Evolutionary conservation across 352 stramenopile species (phyloP).

Genomic region (Pythium periplocum): DNA sequence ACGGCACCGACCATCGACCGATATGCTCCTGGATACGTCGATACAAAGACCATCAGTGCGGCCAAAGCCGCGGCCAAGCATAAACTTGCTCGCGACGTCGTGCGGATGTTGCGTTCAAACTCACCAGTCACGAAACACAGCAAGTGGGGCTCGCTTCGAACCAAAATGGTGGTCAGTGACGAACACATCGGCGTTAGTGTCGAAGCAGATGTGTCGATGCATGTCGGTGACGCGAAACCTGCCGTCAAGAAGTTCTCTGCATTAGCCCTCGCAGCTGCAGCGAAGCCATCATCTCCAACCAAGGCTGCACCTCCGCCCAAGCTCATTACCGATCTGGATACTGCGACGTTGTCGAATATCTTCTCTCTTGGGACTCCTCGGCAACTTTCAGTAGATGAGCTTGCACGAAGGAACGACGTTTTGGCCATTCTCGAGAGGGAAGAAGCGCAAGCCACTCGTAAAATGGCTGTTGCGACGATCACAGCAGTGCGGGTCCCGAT

Average conservation of each 20-base stretch:
- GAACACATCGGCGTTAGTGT: slow-evolving; percentile 2
- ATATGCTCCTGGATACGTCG: slow-evolving; percentile 1
- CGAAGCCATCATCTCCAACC: no score
- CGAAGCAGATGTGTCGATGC: slow-evolving; percentile 2
- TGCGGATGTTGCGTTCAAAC: neutral
- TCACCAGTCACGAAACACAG: neutral
- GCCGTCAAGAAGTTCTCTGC: neutral
- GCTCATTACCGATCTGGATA: slow-evolving; percentile 11
- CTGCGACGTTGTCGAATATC: slow-evolving; percentile 43
- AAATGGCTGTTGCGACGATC: slow-evolving; percentile 27
- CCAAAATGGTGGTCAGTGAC: neutral
- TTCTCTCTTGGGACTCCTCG: slow-evolving; percentile 56
- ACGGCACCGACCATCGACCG: neutral
- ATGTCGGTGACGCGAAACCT: neutral
- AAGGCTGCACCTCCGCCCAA: no score
- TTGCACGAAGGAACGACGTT: slow-evolving; percentile 46
- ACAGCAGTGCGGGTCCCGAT: slow-evolving; percentile 23
- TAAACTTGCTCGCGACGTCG: neutral
- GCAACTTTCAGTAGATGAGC: slow-evolving; percentile 36
- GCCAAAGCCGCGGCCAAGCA: neutral
- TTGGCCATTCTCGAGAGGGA: slow-evolving; percentile 40
- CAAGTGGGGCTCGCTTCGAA: slow-evolving; percentile 5
- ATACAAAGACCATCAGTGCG: neutral
- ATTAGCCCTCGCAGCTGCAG: no score
- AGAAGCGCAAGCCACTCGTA: slow-evolving; percentile 17